These are phyloP conservation scores for Cercophora sp. DNA, from an alignment of 495 filamentous ascomycete genomes.

Conservation along the genomic window DNA sequence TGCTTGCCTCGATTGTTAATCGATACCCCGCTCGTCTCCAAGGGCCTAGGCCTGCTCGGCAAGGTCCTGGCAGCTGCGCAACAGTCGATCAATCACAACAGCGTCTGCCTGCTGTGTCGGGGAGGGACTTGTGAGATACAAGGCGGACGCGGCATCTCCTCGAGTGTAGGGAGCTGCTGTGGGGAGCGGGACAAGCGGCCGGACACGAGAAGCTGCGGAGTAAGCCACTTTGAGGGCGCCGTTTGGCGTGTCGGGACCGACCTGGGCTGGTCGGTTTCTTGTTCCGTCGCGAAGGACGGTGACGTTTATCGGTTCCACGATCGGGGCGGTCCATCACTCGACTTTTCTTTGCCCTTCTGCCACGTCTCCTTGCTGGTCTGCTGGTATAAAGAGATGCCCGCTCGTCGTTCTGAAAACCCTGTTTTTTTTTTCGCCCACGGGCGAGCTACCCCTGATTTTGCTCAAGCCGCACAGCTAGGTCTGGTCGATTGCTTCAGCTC, in stretches of 20 bases:
- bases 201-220: background rate
- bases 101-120: background rate
- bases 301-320: background rate
- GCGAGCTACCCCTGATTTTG: no score
- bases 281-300: constrained; percentile 4
- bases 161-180: no score
- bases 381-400: background rate
- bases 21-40: constrained; percentile 7
- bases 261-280: background rate
- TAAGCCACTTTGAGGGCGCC: no score
- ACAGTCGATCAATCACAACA: background rate
- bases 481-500: no score
- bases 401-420: no score
- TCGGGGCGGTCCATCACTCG: background rate
- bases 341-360: background rate
- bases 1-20: background rate
- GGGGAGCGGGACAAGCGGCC: background rate
- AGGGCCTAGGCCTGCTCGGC: constrained; percentile 5
- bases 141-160: constrained; percentile 1
- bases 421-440: no score
- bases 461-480: no score
- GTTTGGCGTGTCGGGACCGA: background rate
- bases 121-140: constrained; percentile 4
- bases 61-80: background rate
- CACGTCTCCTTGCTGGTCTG: constrained; percentile 3